These are phyloP conservation scores for Ophiostoma angusticollis DNA, from an alignment of 2,329 filamentous ascomycete species.

Conservation along the genomic window DNA sequence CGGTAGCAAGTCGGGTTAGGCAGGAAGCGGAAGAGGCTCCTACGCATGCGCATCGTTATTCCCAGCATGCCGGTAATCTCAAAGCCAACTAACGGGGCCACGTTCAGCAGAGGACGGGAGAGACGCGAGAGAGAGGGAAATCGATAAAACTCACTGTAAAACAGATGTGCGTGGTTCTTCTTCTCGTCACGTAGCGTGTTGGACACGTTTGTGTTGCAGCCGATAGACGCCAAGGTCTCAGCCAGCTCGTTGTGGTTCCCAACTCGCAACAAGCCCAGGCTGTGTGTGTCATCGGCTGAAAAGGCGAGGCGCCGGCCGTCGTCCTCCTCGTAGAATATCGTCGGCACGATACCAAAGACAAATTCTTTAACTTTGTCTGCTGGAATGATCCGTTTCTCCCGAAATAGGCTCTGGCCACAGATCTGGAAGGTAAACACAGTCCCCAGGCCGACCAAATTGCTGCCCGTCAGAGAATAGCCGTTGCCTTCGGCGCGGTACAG, in stretches of 20 bases:
- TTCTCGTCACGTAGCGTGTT: conserved; percentile 28
- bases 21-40: conserved; percentile 38
- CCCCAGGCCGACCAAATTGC: conserved; percentile 34
- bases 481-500: conserved; percentile 44
- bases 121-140: background rate
- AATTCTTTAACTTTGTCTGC: conserved; percentile 40
- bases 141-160: conserved; percentile 28
- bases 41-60: conserved; percentile 34
- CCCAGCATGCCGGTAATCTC: conserved; percentile 47
- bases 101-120: background rate
- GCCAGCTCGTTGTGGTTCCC: conserved; percentile 36
- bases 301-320: conserved; percentile 28
- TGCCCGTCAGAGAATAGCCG: conserved; percentile 37
- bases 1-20: conserved; percentile 42
- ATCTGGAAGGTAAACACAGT: conserved; percentile 42
- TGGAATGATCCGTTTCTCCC: conserved; percentile 38
- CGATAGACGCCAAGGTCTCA: conserved; percentile 38
- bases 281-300: conserved; percentile 28
- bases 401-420: conserved; percentile 35
- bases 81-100: conserved; percentile 33
- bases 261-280: conserved; percentile 32
- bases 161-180: conserved; percentile 33
- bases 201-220: conserved; percentile 40
- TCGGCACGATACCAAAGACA: conserved; percentile 42
- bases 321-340: conserved; percentile 32